A percentile compares a stretch with the other conserved stretches of the same genome.
phyloP scores from a whole-genome alignment of 257 asterid species.

The Fraxinus quadrangulata region DNA sequence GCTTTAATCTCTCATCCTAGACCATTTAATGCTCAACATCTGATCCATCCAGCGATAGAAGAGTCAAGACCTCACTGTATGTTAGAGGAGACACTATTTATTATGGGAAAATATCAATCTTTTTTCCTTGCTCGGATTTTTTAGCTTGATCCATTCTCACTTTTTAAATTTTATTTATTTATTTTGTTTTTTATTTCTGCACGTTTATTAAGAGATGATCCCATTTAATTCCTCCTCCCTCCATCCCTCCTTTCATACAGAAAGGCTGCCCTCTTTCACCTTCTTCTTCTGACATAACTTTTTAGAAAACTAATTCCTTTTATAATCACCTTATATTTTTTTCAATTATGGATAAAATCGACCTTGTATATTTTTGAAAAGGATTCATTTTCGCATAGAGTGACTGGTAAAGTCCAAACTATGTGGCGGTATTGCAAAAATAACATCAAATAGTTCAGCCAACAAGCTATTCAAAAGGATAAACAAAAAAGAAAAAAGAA shows the following conservation, averaged over 20 bases:
- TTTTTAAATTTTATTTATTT: neutral
- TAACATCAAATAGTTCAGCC: neutral
- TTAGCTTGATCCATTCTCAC: neutral
- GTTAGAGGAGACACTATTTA: neutral
- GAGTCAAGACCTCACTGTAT: neutral
- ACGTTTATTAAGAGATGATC: neutral
- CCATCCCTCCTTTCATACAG: neutral
- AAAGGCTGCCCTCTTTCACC: neutral
- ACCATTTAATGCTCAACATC: neutral
- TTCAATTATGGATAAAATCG: neutral
- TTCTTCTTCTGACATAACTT: neutral
- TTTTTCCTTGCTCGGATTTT: neutral
- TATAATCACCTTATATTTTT: neutral
- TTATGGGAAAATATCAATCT: neutral
- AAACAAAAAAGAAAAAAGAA: neutral
- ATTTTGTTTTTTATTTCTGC: neutral
- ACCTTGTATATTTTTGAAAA: neutral
- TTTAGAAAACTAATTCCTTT: neutral
- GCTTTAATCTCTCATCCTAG: neutral
- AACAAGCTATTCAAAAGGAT: neutral
- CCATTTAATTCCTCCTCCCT: neutral
- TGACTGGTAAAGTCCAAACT: neutral
- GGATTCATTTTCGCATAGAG: neutral
- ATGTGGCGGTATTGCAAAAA: neutral
- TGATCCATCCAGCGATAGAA: neutral